Base-by-base conservation (phyloP, 1,139 yeast genomes). In the Geotrichum citri-aurantii region DNA sequence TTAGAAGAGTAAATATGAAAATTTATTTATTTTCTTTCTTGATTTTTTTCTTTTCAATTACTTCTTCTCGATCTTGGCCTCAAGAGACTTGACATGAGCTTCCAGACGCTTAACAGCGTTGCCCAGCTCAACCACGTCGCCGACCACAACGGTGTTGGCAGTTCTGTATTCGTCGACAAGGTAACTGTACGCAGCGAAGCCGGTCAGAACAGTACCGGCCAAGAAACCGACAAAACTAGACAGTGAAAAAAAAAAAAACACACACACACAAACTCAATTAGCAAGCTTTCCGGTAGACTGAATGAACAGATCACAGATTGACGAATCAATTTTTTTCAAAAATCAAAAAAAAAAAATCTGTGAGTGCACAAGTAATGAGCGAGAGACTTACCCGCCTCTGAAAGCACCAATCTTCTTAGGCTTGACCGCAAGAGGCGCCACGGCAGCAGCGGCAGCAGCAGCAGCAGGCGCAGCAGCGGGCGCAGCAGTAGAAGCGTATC, bases 171-270 rank as follows among this genome's bases (percentile, higher is more conserved):
- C 89, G 67, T 88, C 95, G 61, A 88, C 75, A 65, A 88, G 77
- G 73, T 88, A 89, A 72, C 83, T 86, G 76, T 88, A 89, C 12
- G 93, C 84, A 10, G 82, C 88, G 58, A 81, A 81, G 1, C 95
- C 93, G 27, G 96, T 86, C 63, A 79, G 72, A 26, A 89, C 78
- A 50, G 86, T 87, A 52, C 96, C 96, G 47, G 85, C 77, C 61
- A 89, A 78, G 72, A 89, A 89, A 1, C 96, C 96, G 58, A 85
- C 73, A 56, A 85, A 73, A 2, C 87, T 87, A 14, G 7, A 44
- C 11, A 2, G 51, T 19, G 12, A 26, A 26, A 46, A 14, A 17
- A 46, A 46, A 33, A n/a, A 17, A 14, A 23, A n/a, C n/a, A n/a
- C n/a, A n/a, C n/a, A n/a, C n/a, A n/a, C n/a, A n/a, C n/a, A n/a